phyloP scores from a whole-genome alignment of 73 alveolate genomes.

The Tetrahymena elliotti region DNA sequence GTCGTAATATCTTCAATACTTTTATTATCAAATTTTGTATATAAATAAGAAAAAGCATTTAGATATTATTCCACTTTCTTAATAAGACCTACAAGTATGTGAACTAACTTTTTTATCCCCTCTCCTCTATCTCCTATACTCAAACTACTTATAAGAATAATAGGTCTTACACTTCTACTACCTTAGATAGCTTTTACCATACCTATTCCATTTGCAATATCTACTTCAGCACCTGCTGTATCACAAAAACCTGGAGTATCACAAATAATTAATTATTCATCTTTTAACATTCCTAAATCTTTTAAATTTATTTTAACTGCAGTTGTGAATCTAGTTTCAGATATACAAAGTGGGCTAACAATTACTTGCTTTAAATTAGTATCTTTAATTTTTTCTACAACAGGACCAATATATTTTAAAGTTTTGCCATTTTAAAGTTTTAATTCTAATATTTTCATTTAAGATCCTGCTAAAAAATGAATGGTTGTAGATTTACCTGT shows the following conservation, averaged over 20 bases:
- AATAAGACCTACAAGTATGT: not conserved
- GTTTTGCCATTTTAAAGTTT: not conserved
- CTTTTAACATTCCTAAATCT: not conserved
- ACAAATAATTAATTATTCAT: not conserved
- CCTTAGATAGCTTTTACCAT: not conserved
- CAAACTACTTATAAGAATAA: not conserved
- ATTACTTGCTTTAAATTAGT: not conserved
- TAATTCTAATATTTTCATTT: not conserved
- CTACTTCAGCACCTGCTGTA: not conserved
- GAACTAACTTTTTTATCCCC: not conserved
- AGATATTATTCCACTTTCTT: not conserved
- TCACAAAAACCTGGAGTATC: not conserved
- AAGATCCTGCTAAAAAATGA: not conserved
- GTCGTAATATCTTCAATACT: too few species aligned
- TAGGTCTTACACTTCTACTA: not conserved
- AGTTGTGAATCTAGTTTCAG: not conserved
- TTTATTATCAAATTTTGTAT: not conserved
- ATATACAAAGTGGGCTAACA: not conserved
- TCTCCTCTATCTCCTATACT: not conserved
- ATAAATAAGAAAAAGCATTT: not conserved
- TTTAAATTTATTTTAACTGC: not conserved
- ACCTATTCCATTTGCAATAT: not conserved
- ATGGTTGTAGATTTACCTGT: not conserved
- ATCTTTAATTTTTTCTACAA: not conserved
- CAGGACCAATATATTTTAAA: not conserved